These are phyloP conservation scores for Hyphodiscus sp. DNA, from an alignment of 2,329 filamentous ascomycete species.

Conservation along the genomic window DNA sequence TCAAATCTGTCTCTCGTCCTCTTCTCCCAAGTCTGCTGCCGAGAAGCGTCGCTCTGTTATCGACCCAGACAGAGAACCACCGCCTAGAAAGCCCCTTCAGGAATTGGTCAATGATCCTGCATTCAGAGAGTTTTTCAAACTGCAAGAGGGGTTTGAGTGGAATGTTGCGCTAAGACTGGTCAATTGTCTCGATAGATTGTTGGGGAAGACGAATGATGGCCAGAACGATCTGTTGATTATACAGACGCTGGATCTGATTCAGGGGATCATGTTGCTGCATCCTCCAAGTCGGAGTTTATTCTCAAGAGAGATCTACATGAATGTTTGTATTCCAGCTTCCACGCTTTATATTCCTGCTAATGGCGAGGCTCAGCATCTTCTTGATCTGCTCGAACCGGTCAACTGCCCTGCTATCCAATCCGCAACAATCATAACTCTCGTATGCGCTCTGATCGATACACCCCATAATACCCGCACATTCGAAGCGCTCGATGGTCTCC, in stretches of 20 bases:
- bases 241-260: slow-evolving; percentile 79
- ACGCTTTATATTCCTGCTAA: background rate
- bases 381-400: slow-evolving; percentile 87
- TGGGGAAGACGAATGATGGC: slow-evolving; percentile 75
- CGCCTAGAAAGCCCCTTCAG: slow-evolving; percentile 52
- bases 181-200: slow-evolving; percentile 75
- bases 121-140: slow-evolving; percentile 90
- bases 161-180: slow-evolving; percentile 87
- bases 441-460: slow-evolving; percentile 78
- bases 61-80: slow-evolving; percentile 33
- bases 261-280: slow-evolving; percentile 82
- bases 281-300: slow-evolving; percentile 85
- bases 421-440: slow-evolving; percentile 81
- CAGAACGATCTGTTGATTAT: slow-evolving; percentile 86
- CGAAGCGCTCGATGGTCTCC: slow-evolving; percentile 82
- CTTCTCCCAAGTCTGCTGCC: slow-evolving; percentile 19
- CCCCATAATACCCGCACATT: slow-evolving; percentile 88
- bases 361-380: slow-evolving; percentile 55
- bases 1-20: slow-evolving; percentile 77
- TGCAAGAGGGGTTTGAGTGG: slow-evolving; percentile 97
- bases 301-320: slow-evolving; percentile 88
- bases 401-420: slow-evolving; percentile 92
- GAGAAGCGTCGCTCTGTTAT: slow-evolving; percentile 26
- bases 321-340: slow-evolving; percentile 45
- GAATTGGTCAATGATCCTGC: slow-evolving; percentile 77